phyloP scores from a whole-genome alignment of 1,284 basidiomycete genomes.

The Paramarasmius palmivorus region DNA sequence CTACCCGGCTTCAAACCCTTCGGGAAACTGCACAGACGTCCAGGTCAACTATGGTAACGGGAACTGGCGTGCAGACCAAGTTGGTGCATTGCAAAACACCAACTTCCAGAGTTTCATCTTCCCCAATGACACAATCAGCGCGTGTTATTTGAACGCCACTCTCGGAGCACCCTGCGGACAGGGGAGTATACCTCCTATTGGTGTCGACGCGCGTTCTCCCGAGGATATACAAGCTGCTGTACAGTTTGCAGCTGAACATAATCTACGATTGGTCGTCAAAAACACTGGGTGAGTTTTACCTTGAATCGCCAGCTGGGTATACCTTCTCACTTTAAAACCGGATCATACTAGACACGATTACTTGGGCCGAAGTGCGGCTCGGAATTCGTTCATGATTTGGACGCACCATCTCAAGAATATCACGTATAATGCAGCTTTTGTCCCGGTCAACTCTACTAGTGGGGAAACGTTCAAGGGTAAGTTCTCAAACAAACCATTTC shows the following conservation, averaged over 20 bases:
- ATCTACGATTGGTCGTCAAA: slow-evolving; percentile 3
- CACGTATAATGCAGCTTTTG: slow-evolving; percentile 28
- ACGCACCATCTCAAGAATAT: slow-evolving; percentile 38
- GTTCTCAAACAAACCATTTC: background rate
- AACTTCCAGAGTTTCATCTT: slow-evolving; percentile 42
- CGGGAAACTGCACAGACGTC: slow-evolving; percentile 35
- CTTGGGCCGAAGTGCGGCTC: slow-evolving; percentile 32
- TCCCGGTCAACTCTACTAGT: slow-evolving; percentile 27
- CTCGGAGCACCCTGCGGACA: slow-evolving; percentile 41
- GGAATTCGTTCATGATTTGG: slow-evolving; percentile 36
- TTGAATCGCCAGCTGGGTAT: background rate
- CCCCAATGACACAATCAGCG: slow-evolving; percentile 38
- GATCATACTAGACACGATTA: slow-evolving; percentile 35
- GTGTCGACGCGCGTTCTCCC: background rate
- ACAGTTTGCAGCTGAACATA: background rate
- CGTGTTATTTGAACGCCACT: slow-evolving; percentile 40
- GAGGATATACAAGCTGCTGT: slow-evolving; percentile 3
- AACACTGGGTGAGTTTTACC: slow-evolving; percentile 2
- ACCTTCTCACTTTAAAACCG: no score
- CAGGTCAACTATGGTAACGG: slow-evolving; percentile 28
- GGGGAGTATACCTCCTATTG: slow-evolving; percentile 34
- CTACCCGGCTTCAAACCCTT: slow-evolving; percentile 30
- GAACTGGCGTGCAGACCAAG: slow-evolving; percentile 37
- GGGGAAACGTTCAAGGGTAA: slow-evolving; percentile 19
- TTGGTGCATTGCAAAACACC: slow-evolving; percentile 38